Evolutionary conservation across 257 asterid genomes (phyloP).

Genomic region (Echites panduratus): DNA sequence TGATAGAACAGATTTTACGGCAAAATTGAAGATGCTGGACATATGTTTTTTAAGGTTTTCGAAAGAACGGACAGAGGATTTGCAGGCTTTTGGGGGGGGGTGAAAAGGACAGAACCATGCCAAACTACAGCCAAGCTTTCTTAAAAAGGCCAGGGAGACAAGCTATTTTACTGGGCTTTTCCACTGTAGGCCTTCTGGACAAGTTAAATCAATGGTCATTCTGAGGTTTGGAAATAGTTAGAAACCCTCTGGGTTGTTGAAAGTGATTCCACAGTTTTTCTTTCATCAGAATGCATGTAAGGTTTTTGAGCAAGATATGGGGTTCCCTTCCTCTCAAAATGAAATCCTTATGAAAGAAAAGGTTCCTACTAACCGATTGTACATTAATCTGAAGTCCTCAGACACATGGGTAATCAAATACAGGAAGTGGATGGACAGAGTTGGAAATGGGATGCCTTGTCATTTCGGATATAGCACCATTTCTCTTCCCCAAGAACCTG

Average conservation of each 20-base stretch:
- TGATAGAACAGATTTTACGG: slow-evolving; percentile 77
- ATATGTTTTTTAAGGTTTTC: slow-evolving; percentile 62
- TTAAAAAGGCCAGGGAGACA: slow-evolving; percentile 53
- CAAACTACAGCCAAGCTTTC: slow-evolving; percentile 46
- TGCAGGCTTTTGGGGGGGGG: slow-evolving; percentile 87
- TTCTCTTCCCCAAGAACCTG: slow-evolving; percentile 56
- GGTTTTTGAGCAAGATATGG: slow-evolving; percentile 98
- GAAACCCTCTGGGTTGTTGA: slow-evolving; percentile 36
- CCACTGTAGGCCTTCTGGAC: slow-evolving; percentile 88
- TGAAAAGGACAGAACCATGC: slow-evolving; percentile 46
- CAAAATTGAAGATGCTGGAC: slow-evolving; percentile 83
- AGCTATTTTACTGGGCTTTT: slow-evolving; percentile 67
- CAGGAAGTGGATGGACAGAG: slow-evolving; percentile 95
- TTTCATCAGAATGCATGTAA: slow-evolving; percentile 79
- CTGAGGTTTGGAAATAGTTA: slow-evolving; percentile 76
- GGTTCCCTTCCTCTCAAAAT: slow-evolving; percentile 91
- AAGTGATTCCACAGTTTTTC: slow-evolving; percentile 68
- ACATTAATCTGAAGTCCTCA: slow-evolving; percentile 68
- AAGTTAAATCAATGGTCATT: slow-evolving; percentile 92
- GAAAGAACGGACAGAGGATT: slow-evolving; percentile 81
- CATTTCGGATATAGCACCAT: slow-evolving; percentile 72
- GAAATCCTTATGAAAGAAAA: slow-evolving; percentile 75
- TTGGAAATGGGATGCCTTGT: slow-evolving; percentile 93
- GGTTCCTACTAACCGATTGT: slow-evolving; percentile 70
- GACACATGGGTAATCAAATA: slow-evolving; percentile 87